Conservation (phyloP, 805 yeast genomes). For the Priceomyces fermenticarens region DNA sequence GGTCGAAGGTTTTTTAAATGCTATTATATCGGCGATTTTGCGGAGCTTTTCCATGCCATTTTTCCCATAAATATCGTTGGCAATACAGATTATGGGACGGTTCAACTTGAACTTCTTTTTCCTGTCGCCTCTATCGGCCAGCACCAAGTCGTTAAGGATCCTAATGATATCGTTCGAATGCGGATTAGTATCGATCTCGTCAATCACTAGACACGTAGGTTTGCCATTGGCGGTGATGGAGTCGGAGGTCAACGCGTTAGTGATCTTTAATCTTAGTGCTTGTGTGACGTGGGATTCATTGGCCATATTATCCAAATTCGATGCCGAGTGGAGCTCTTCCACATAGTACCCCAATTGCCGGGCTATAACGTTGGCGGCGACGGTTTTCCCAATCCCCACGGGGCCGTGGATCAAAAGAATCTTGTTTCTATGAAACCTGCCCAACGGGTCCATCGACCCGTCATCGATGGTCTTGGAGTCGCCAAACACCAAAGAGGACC, state of each 20-base stretch:
- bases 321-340: constrained; percentile 78
- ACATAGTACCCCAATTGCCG: constrained; percentile 76
- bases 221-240: constrained; percentile 63
- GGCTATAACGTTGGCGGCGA: constrained; percentile 82
- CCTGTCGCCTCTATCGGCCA: constrained; percentile 45
- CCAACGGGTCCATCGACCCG: constrained; percentile 22
- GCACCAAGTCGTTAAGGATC: constrained; percentile 57
- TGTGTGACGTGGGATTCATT: constrained; percentile 29
- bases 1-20: constrained; percentile 59
- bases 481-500: constrained; percentile 33
- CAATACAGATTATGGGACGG: constrained; percentile 88
- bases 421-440: constrained; percentile 44
- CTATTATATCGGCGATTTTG: constrained; percentile 67
- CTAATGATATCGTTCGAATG: constrained; percentile 35
- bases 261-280: constrained; percentile 33
- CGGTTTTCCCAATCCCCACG: constrained; percentile 91
- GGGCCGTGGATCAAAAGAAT: constrained; percentile 84
- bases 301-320: constrained; percentile 34
- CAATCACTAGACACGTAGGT: constrained; percentile 82
- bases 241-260: constrained; percentile 56
- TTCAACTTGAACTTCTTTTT: constrained; percentile 43
- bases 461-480: constrained; percentile 13
- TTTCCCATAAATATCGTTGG: constrained; percentile 76
- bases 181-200: constrained; percentile 70
- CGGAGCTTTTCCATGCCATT: constrained; percentile 72